Conservation (phyloP, 2,329 filamentous ascomycete genomes). For the Sclerotinia minor region DNA sequence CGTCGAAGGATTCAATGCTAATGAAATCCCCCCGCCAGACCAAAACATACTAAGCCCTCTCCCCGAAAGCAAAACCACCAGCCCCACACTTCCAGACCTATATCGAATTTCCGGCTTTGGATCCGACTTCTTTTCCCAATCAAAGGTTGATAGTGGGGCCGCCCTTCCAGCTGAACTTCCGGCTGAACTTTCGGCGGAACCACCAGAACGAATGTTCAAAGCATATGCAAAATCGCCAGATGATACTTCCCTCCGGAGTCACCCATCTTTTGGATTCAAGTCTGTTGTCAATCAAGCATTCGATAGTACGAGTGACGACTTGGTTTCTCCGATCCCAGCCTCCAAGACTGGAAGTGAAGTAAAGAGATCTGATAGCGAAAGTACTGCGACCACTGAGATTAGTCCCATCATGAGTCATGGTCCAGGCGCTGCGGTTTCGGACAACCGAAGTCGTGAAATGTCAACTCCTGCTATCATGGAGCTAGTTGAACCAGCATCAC, state of each 20-base stretch:
- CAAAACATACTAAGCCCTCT: conserved; percentile 23
- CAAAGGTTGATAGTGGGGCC: conserved; percentile 27
- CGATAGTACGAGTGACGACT: conserved; percentile 55
- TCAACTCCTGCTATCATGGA: conserved; percentile 57
- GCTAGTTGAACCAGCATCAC: conserved; percentile 44
- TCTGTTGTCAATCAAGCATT: conserved; percentile 67
- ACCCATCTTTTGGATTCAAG: conserved; percentile 55
- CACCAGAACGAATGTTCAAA: background rate
- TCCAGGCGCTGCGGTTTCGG: conserved; percentile 46
- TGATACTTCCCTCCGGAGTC: conserved; percentile 48
- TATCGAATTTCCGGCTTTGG: conserved; percentile 61
- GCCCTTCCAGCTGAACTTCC: conserved; percentile 13
- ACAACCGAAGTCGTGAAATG: conserved; percentile 42
- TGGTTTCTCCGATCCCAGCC: conserved; percentile 52
- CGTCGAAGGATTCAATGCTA: conserved; percentile 47
- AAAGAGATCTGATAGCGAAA: conserved; percentile 61
- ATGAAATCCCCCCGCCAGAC: conserved; percentile 27
- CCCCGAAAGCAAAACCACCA: conserved; percentile 46
- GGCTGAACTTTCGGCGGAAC: conserved; percentile 15
- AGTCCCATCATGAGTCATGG: conserved; percentile 64
- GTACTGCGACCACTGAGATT: conserved; percentile 51
- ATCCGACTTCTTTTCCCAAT: conserved; percentile 54
- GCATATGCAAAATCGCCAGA: background rate
- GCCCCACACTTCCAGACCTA: conserved; percentile 59
- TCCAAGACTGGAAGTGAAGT: conserved; percentile 51